Evolutionary conservation across 495 filamentous ascomycete species (phyloP).

Genomic region (Podospora fimiseda): DNA sequence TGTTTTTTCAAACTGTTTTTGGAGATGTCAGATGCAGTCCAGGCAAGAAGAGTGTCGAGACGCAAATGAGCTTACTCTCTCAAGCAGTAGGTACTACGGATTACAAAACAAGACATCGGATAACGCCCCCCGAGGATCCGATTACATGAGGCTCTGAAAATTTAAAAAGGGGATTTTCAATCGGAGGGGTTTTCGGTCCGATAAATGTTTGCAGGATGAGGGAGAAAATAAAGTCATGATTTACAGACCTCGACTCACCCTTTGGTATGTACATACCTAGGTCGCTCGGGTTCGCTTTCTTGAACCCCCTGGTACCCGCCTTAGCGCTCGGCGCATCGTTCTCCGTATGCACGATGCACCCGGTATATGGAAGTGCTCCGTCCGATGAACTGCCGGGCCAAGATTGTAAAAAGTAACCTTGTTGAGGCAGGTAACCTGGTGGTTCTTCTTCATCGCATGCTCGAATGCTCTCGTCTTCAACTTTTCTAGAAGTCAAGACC

Average conservation of each 20-base stretch:
- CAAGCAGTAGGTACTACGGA: too few species aligned
- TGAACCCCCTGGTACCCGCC: too few species aligned
- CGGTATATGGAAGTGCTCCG: constrained; percentile 3
- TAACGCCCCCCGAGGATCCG: constrained; percentile 5
- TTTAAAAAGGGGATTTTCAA: neutral
- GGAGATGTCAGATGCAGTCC: too few species aligned
- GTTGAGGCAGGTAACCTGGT: neutral
- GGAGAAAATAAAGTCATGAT: neutral
- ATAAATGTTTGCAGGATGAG: constrained; percentile 4
- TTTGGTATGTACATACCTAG: neutral
- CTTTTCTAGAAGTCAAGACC: neutral
- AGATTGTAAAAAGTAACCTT: neutral
- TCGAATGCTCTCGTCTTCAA: neutral
- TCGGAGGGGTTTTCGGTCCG: constrained; percentile 8
- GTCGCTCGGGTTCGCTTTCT: neutral
- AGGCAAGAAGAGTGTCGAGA: too few species aligned
- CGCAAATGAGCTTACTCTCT: too few species aligned
- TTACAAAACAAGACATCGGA: neutral
- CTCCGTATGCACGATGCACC: constrained; percentile 8
- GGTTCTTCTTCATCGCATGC: neutral
- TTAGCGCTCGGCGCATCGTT: constrained; percentile 6
- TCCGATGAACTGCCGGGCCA: constrained; percentile 1
- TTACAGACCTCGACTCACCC: neutral
- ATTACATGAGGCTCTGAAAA: neutral
- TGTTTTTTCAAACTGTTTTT: too few species aligned